Evolutionary conservation across 2,329 filamentous ascomycete species (phyloP), one percentile per base, ranked within the genome.

Genomic region (Colletotrichum lini): DNA sequence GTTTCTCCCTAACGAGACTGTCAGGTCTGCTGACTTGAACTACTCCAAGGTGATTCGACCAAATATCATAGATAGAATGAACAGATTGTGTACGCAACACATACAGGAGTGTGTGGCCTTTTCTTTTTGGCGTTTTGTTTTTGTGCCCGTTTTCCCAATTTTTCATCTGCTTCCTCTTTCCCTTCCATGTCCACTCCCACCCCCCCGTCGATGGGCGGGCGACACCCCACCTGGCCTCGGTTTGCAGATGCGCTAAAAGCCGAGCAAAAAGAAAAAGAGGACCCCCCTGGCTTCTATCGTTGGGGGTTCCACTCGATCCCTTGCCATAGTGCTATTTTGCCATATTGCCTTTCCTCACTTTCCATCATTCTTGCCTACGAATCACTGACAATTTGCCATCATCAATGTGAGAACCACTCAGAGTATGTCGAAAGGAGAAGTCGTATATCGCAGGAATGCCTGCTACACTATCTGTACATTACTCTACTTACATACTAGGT

Each of bases 161-260:
- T 54, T 58, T 68, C 45, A 40, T 47, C 44, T 63, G 53, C 52
- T 61, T 70, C 18, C 38, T 58, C 26, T 45, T 52, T 38, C 30
- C 40, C 23, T 18, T 54, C 26, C 12, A 26, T 65, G 16, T 18
- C 66, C 38, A 52, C 21, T 67, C 56, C 35, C n/a, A 13, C 35
- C 9, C 23, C 61, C 23, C 49, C 26, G 40, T 52, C 21, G 21
- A 52, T 21, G 21, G 49, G 30, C 52, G 21, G 44, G 47, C 21
- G 12, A 15, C 42, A n/a, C 45, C 49, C 49, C 42, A 38, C 60
- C 49, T 63, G 47, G 49, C 47, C 49, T 63, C 38, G 49, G 44
- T 54, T 49, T 63, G 68, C 68, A 71, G 68, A 68, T 63, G 13
- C 58, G 52, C 52, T 68, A 68, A 59, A 47, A 71, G 68, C 68